These are phyloP conservation scores for Alternaria ventricosa DNA, from an alignment of 2,329 filamentous ascomycete genomes.

Conservation along the genomic window DNA sequence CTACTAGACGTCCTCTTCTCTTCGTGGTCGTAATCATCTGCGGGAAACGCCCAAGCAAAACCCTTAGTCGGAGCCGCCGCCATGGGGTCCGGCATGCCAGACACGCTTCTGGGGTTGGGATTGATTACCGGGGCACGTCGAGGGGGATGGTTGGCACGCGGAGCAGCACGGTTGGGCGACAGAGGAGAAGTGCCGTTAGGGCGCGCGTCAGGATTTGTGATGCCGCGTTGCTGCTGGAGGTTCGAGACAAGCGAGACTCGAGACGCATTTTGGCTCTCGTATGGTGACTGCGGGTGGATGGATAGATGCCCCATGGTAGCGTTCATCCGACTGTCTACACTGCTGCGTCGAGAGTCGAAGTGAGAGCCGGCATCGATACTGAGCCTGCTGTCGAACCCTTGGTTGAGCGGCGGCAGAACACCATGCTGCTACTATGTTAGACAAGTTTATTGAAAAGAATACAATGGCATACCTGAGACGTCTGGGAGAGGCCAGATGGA, in stretches of 20 bases:
- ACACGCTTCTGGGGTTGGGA: slow-evolving; percentile 66
- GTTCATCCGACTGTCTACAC: slow-evolving; percentile 80
- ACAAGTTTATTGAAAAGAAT: neutral
- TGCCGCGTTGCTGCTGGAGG: slow-evolving; percentile 66
- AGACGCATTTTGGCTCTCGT: slow-evolving; percentile 78
- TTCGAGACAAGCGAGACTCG: slow-evolving; percentile 76
- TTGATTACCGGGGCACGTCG: slow-evolving; percentile 77
- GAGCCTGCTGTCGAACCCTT: slow-evolving; percentile 55
- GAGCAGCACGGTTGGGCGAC: slow-evolving; percentile 51
- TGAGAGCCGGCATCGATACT: slow-evolving; percentile 60
- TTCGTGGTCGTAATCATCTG: slow-evolving; percentile 68
- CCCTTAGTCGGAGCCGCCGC: slow-evolving; percentile 82
- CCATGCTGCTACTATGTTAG: slow-evolving; percentile 38
- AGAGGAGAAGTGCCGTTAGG: slow-evolving; percentile 55
- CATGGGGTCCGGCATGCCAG: slow-evolving; percentile 67
- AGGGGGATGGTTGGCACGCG: slow-evolving; percentile 49
- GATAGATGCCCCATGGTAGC: slow-evolving; percentile 73
- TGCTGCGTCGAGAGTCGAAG: slow-evolving; percentile 72
- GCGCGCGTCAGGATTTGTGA: slow-evolving; percentile 45
- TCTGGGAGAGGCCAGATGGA: slow-evolving; percentile 35
- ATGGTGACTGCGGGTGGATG: slow-evolving; percentile 71
- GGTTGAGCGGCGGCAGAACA: slow-evolving; percentile 64
- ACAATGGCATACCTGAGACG: slow-evolving; percentile 30
- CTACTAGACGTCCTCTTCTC: slow-evolving; percentile 58
- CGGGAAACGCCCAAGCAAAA: slow-evolving; percentile 81